Evolutionary conservation across 495 filamentous ascomycete genomes (phyloP).

Genomic region (Trypethelium eluteriae): DNA sequence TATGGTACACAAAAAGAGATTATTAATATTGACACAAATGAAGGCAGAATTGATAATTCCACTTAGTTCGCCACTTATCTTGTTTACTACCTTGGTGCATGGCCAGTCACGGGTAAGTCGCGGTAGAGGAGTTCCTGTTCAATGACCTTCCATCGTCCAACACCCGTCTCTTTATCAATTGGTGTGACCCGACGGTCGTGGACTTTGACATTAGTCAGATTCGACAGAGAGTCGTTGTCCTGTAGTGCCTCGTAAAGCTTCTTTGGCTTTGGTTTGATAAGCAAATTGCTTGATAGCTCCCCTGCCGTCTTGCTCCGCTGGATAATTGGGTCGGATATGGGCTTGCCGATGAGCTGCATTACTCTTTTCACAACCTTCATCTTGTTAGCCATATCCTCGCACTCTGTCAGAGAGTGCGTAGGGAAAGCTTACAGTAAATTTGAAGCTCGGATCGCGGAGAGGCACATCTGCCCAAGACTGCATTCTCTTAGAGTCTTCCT

Average conservation of each 20-base stretch:
- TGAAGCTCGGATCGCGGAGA: conserved; percentile 51
- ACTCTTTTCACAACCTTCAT: conserved; percentile 65
- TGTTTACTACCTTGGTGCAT: not conserved
- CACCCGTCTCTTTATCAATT: conserved; percentile 61
- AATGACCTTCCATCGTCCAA: conserved; percentile 83
- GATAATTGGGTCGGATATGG: conserved; percentile 61
- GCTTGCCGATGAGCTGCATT: conserved; percentile 66
- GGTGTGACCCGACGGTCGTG: conserved; percentile 51
- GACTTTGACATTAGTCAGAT: conserved; percentile 64
- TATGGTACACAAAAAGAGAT: no score
- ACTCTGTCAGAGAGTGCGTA: not conserved
- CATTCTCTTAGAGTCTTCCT: conserved; percentile 15
- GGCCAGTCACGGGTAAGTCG: conserved; percentile 37
- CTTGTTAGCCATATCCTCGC: conserved; percentile 16
- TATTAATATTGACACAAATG: not conserved
- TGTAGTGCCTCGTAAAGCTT: conserved; percentile 42
- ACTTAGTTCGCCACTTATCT: not conserved
- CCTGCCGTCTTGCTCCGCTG: conserved; percentile 45
- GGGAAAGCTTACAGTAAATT: conserved; percentile 61
- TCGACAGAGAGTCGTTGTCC: conserved; percentile 36
- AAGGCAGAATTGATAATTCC: not conserved
- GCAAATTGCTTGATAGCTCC: conserved; percentile 47
- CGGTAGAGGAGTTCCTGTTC: conserved; percentile 59
- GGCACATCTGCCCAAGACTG: conserved; percentile 46
- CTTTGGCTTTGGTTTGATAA: conserved; percentile 52